Conservation (phyloP, 2,329 filamentous ascomycete species). For the Botrytis fragariae region DNA sequence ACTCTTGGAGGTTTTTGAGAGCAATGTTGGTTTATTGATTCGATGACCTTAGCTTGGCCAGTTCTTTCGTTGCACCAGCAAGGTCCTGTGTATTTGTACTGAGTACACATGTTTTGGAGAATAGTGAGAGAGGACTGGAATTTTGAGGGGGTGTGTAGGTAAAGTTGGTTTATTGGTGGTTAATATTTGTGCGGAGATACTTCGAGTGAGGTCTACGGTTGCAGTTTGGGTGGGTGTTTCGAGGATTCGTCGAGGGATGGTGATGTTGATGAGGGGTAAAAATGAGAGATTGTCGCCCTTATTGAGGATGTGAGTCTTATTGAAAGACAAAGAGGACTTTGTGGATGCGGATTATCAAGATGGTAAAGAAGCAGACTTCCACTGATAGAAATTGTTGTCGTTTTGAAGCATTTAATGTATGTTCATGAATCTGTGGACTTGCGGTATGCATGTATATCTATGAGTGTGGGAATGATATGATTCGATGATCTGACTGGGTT, state of each 20-base stretch:
- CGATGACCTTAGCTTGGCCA: neutral
- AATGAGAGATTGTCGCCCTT: fast-evolving
- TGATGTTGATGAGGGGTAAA: too few species aligned
- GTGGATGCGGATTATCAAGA: too few species aligned
- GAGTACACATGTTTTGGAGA: neutral
- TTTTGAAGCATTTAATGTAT: too few species aligned
- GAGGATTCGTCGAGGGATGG: too few species aligned
- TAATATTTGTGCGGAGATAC: neutral
- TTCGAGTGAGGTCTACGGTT: neutral
- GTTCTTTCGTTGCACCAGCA: neutral
- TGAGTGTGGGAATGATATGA: neutral
- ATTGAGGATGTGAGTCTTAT: too few species aligned
- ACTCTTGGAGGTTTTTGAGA: neutral
- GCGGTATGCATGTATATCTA: neutral
- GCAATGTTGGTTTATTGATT: neutral
- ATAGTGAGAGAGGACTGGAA: neutral
- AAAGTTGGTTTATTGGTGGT: neutral
- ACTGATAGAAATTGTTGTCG: too few species aligned
- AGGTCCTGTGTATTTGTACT: fast-evolving
- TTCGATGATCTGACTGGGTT: neutral
- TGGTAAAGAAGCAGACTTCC: too few species aligned
- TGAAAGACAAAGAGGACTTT: too few species aligned
- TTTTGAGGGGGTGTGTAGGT: neutral
- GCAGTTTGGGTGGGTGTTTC: too few species aligned
- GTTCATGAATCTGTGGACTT: too few species aligned